Base-by-base conservation (phyloP, 202 grass and related monocot genomes). In the Panicum hallii region DNA sequence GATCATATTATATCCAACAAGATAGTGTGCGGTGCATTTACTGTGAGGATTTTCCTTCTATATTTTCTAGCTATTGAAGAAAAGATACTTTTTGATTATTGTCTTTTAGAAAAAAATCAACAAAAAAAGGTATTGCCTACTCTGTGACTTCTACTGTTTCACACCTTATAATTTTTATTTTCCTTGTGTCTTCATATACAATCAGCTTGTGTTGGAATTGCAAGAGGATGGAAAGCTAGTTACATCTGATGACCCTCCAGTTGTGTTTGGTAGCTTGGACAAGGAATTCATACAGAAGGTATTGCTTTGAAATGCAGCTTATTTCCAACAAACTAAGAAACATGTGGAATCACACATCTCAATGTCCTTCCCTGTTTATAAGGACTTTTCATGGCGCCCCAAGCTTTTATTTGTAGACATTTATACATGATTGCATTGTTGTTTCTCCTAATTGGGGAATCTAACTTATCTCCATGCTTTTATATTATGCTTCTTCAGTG, bases 191-290 rank as follows among this genome's bases (percentile, higher is more conserved):
- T 40, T 87, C 9, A 16, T 78, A 4, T 85, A 28, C 23, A 77
- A 74, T 87, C 79, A 96, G 96, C 82, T 99, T 91, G 97, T 99
- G 46, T 88, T 99, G 88, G 97, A 99, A 77, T 76, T 99, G 82
- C 93, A 92, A 91, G 92, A 90, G 82, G 93, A 94, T 86, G 93
- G 97, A 46, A 99, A 86, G 72, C 79, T 96, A 69, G 82, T 86
- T 82, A 99, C 93, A 41, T 94, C 84, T 86, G 93, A 99, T 84
- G 90, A 99, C 20, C 97, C 97, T 84, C 90, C 89, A 83, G 42
- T 92, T 85, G 79, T 81, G 64, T 90, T 96, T 75, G 91, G 91
- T 83, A 88, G 76, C 68, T 84, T 99, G 67, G 76, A 87, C 82
- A 80, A n/a, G 6, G 90, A 94, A 55, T 88, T 96, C 75, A 91